These are phyloP conservation scores for Globisporangium canariense DNA, from an alignment of 352 stramenopile genomes.

Conservation along the genomic window DNA sequence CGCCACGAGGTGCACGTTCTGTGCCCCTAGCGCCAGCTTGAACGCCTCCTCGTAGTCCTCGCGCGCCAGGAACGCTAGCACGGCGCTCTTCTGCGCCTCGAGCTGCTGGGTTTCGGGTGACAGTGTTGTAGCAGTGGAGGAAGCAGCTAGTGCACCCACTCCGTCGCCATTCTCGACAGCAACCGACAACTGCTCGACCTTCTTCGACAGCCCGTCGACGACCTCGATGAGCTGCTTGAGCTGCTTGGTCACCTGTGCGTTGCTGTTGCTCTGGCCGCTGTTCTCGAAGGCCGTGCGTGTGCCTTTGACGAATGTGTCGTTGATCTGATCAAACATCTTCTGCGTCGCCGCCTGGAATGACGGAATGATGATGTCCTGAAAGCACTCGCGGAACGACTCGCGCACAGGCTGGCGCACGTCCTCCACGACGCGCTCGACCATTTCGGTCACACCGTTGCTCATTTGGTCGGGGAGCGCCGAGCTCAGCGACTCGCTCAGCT, in stretches of 20 bases:
- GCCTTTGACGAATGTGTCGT: constrained; percentile 76
- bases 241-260: constrained; percentile 56
- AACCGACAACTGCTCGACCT: constrained; percentile 54
- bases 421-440: constrained; percentile 75
- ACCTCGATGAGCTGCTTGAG: constrained; percentile 62
- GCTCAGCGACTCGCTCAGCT: constrained; percentile 59
- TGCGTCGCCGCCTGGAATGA: constrained; percentile 85
- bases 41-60: constrained; percentile 80
- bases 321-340: constrained; percentile 89
- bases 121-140: constrained; percentile 18
- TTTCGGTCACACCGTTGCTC: constrained; percentile 57
- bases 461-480: constrained; percentile 59
- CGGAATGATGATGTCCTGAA: constrained; percentile 84
- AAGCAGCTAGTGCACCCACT: not conserved
- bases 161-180: constrained; percentile 26
- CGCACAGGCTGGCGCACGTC: constrained; percentile 77
- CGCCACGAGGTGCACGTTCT: constrained; percentile 70
- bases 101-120: constrained; percentile 54
- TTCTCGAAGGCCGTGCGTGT: constrained; percentile 59
- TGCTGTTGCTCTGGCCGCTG: constrained; percentile 50
- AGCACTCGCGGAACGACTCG: constrained; percentile 83
- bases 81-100: constrained; percentile 51
- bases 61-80: constrained; percentile 42
- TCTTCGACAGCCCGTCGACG: constrained; percentile 53
- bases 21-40: constrained; percentile 71